Conservation (phyloP, 2,329 filamentous ascomycete species). For the Cladosporium sp. region DNA sequence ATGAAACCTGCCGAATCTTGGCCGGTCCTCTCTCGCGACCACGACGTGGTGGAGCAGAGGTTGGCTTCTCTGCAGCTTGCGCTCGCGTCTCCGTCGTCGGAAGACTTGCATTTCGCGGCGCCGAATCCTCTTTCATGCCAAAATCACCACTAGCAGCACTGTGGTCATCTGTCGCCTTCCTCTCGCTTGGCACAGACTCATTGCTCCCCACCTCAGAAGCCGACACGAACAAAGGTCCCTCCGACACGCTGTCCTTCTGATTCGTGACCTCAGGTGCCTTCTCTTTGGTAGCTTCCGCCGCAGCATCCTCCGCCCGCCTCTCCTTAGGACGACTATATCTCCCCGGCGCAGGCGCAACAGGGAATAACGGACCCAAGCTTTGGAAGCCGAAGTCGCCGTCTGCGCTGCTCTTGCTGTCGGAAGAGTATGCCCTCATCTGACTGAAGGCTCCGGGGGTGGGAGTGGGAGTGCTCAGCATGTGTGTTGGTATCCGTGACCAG, state of each 20-base stretch:
- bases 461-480: slow-evolving; percentile 11
- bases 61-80: too few species aligned
- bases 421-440: slow-evolving; percentile 21
- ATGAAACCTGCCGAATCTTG: too few species aligned
- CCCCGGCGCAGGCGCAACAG: slow-evolving; percentile 15
- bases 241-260: neutral
- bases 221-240: neutral
- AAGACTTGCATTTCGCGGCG: too few species aligned
- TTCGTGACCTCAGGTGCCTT: neutral
- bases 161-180: too few species aligned
- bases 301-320: neutral
- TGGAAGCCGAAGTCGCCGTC: slow-evolving; percentile 23
- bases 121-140: too few species aligned
- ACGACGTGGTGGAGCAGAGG: too few species aligned
- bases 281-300: neutral
- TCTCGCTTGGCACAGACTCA: neutral
- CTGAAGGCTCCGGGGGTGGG: neutral
- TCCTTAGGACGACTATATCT: slow-evolving; percentile 25
- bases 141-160: too few species aligned
- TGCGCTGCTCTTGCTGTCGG: slow-evolving; percentile 5
- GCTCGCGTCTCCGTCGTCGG: too few species aligned
- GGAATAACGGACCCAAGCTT: slow-evolving; percentile 27
- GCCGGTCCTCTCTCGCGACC: too few species aligned
- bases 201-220: neutral
- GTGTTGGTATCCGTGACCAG: slow-evolving; percentile 14